These are phyloP conservation scores for Avena eriantha DNA, from an alignment of 176 grass and related monocot genomes.

Conservation along the genomic window DNA sequence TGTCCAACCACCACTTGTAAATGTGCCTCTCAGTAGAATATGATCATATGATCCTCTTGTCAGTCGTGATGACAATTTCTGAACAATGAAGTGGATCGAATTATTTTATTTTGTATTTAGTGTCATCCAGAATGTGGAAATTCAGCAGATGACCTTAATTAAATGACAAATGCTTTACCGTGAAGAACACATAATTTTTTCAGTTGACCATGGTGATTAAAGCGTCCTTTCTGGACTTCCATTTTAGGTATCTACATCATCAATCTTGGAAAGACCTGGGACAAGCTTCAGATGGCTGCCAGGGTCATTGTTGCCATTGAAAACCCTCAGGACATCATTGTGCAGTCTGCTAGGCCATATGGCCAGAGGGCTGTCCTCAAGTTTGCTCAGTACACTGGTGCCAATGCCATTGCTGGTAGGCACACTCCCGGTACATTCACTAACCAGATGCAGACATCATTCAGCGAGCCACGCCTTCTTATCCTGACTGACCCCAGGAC, in stretches of 20 bases:
- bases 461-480: conserved; percentile 93
- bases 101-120: background rate
- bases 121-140: background rate
- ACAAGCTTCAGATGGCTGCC: conserved; percentile 84
- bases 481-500: conserved; percentile 93
- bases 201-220: background rate
- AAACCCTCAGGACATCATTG: conserved; percentile 89
- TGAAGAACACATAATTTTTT: background rate
- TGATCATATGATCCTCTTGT: background rate
- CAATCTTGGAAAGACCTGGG: conserved; percentile 86
- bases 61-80: background rate
- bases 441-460: conserved; percentile 88
- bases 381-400: conserved; percentile 91
- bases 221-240: background rate
- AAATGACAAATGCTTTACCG: background rate
- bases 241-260: conserved; percentile 81
- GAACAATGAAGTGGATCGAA: background rate
- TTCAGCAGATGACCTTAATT: background rate
- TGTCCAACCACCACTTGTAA: background rate
- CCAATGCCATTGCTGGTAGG: conserved; percentile 86
- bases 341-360: conserved; percentile 91
- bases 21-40: background rate
- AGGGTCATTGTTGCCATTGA: conserved; percentile 86
- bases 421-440: conserved; percentile 97
- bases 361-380: conserved; percentile 91